Evolutionary conservation across 352 stramenopile genomes (phyloP), one percentile per base, ranked within the genome.

Genomic region (Phytophthora cactorum): DNA sequence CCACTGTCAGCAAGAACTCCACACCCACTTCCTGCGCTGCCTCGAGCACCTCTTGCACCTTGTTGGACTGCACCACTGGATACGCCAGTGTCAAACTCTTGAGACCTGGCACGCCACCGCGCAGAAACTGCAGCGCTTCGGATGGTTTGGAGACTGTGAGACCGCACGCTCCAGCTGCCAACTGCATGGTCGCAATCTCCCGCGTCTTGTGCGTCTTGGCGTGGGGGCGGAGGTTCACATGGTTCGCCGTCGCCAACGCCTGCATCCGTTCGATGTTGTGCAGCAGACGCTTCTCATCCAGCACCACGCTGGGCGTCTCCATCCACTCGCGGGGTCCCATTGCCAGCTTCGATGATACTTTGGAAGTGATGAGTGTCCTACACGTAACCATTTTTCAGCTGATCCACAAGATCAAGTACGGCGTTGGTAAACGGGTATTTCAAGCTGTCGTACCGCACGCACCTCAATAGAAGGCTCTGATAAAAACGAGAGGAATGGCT

Each of bases 121-220:
- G 80, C 32, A 93, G 63, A 60, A 91, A 93, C 45, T 79, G 73
- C 67, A 89, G 76, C 38, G 79, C 85, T 60, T 93, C 85, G 2
- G 78, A 79, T 12, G 82, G 81, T 61, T 93, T 93, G 34, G 85
- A 90, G 2, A 88, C 74, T 14, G 85, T 91, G 55, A 93, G 59
- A 11, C 82, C 85, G 41, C 74, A 76, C 4, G 82, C 85, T 17
- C 85, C 85, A 3, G 78, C 71, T 25, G 49, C 62, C 31, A 93
- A 70, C 57, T 90, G 82, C 60, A 86, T 66, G 31, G 62, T 36
- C 34, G 85, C 74, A 66, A 91, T 84, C 66, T 93, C 85, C 12
- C 82, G 63, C 25, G 78, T 91, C 71, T 93, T 93, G 83, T 93
- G 85, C 54, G 82, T 91, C 75, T 93, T 93, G 45, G 71, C 70